These are phyloP conservation scores for Colletotrichum sp. DNA, from an alignment of 2,329 filamentous ascomycete genomes.

Conservation along the genomic window DNA sequence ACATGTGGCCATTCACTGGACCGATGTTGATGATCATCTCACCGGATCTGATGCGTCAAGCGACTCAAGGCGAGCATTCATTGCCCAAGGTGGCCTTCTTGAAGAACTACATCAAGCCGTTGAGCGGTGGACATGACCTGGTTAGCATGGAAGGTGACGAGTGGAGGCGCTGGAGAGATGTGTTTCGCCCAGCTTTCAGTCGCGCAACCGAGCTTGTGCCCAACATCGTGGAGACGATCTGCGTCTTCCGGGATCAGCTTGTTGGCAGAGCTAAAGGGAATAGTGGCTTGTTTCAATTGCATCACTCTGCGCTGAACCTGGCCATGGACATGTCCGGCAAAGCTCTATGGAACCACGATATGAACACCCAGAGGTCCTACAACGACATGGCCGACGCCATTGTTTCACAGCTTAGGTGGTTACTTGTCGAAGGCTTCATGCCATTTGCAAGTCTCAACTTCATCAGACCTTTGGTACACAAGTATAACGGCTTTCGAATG, in stretches of 20 bases:
- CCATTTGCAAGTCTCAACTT: background rate
- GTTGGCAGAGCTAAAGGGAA: background rate
- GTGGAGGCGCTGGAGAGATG: constrained; percentile 1
- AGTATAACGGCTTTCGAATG: constrained; percentile 4
- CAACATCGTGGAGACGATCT: background rate
- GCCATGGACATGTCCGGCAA: constrained; percentile 9
- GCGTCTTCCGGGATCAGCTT: background rate
- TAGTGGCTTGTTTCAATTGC: background rate
- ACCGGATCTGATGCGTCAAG: background rate
- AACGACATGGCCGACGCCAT: constrained; percentile 5
- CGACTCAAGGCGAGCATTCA: background rate
- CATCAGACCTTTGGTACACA: background rate
- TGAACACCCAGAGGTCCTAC: background rate
- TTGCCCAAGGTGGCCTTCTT: background rate
- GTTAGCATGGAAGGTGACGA: constrained; percentile 7
- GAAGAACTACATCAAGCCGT: background rate
- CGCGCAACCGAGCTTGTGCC: background rate
- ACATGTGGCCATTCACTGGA: constrained; percentile 4
- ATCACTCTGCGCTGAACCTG: background rate
- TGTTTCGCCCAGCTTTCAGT: constrained; percentile 5
- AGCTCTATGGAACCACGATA: background rate
- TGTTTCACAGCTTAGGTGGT: background rate
- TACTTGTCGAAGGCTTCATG: background rate
- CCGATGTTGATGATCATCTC: constrained; percentile 6
- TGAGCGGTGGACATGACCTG: background rate